phyloP scores from a whole-genome alignment of 1,284 basidiomycete species.

The Ustilago hordei region DNA sequence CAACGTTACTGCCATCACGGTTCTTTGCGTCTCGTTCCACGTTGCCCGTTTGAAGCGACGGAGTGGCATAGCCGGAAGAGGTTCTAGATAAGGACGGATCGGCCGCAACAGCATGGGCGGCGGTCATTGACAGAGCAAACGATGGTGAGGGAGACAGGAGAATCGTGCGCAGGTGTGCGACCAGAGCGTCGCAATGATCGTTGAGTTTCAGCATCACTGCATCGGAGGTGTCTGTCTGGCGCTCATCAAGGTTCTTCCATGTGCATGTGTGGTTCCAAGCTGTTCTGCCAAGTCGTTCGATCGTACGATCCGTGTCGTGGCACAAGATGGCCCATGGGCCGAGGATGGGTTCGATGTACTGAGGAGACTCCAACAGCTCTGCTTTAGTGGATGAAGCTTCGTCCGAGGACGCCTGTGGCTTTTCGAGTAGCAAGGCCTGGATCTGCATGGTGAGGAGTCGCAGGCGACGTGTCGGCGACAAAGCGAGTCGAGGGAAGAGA shows the following conservation, averaged over 20 bases:
- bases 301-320: constrained; percentile 79
- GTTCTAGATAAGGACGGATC: constrained; percentile 32
- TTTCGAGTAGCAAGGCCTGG: constrained; percentile 77
- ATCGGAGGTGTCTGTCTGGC: neutral
- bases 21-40: constrained; percentile 65
- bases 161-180: constrained; percentile 48
- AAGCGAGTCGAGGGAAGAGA: constrained; percentile 83
- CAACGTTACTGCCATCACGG: constrained; percentile 65
- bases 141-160: constrained; percentile 54
- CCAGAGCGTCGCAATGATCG: constrained; percentile 32
- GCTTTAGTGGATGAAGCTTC: constrained; percentile 71
- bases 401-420: constrained; percentile 51
- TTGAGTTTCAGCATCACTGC: constrained; percentile 19
- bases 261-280: constrained; percentile 72
- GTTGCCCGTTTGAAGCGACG: constrained; percentile 19
- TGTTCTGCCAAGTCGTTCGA: constrained; percentile 73
- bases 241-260: constrained; percentile 5
- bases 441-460: constrained; percentile 78
- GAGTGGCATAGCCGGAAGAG: constrained; percentile 37
- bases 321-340: constrained; percentile 83
- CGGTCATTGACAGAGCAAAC: constrained; percentile 46
- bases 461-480: constrained; percentile 84
- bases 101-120: constrained; percentile 42
- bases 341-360: constrained; percentile 78
- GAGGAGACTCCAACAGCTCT: constrained; percentile 76